Percentiles rank a stretch among this genome's conserved stretches.
phyloP scores from a whole-genome alignment of 306 rosid genomes.

The Lablab purpureus region DNA sequence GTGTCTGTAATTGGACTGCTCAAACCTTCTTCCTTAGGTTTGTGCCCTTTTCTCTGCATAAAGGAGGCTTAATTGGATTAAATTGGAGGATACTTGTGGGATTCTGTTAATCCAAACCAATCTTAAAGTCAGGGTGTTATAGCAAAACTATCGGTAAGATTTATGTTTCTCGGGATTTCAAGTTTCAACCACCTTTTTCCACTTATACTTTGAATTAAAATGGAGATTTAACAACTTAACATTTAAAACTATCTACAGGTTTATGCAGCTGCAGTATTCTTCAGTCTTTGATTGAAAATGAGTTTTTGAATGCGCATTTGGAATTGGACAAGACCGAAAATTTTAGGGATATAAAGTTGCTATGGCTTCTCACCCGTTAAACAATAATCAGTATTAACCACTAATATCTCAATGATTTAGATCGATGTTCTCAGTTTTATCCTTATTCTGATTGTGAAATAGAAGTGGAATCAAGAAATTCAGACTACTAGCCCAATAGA shows the following conservation, averaged over 20 bases:
- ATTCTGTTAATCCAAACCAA: too few relatives aligned
- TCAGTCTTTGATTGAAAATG: neutral
- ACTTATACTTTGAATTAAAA: neutral
- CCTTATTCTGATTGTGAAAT: neutral
- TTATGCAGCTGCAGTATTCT: neutral
- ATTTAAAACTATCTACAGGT: neutral
- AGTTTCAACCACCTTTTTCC: neutral
- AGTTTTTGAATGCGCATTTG: neutral
- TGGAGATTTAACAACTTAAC: neutral
- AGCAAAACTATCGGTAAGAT: slow-evolving; percentile 12
- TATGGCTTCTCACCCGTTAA: neutral
- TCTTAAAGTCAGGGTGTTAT: slow-evolving; percentile 12
- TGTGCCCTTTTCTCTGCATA: neutral
- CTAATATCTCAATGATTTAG: neutral
- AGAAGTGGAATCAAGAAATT: too few relatives aligned
- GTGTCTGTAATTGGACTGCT: neutral
- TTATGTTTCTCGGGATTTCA: neutral
- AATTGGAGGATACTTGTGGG: too few relatives aligned
- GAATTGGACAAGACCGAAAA: neutral
- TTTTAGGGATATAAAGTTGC: slow-evolving; percentile 1
- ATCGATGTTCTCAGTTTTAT: neutral
- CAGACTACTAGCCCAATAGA: neutral
- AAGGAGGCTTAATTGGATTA: neutral
- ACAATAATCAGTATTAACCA: neutral
- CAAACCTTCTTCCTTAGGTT: slow-evolving; percentile 21